A percentile compares a stretch with the other conserved stretches of the same genome.
phyloP scores from a whole-genome alignment of 1,284 basidiomycete species.

The Hemileia vastatrix region DNA sequence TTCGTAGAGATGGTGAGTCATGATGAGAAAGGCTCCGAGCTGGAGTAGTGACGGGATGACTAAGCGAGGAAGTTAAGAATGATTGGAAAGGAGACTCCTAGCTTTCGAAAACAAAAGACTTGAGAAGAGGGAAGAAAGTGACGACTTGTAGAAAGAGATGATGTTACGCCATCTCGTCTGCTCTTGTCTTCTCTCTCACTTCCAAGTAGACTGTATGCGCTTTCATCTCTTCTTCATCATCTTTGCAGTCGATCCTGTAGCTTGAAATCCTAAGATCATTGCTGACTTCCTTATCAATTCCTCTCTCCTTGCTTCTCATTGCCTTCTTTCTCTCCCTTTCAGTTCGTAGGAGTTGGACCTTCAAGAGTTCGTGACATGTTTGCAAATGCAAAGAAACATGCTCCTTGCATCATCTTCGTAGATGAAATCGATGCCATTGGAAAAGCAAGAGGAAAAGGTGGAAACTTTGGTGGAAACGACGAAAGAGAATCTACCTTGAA shows the following conservation, averaged over 20 bases:
- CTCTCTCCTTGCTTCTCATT: background rate
- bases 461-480: conserved; percentile 44
- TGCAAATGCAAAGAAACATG: conserved; percentile 43
- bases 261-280: background rate
- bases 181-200: no score
- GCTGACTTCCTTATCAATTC: no score
- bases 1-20: no score
- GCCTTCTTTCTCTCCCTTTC: no score
- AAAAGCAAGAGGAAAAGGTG: conserved; percentile 44
- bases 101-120: background rate
- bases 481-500: conserved; percentile 44
- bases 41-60: no score
- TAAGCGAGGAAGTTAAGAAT: no score
- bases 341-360: conserved; percentile 44
- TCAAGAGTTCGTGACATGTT: conserved; percentile 45
- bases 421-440: conserved; percentile 45
- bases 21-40: background rate
- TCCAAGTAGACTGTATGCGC: no score
- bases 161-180: no score
- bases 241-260: no score
- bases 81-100: no score
- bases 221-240: no score
- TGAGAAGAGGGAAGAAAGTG: background rate
- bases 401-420: conserved; percentile 45
- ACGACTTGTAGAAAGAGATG: no score